Evolutionary conservation across 2,329 filamentous ascomycete species (phyloP).

Genomic region (Penicillium sp.): DNA sequence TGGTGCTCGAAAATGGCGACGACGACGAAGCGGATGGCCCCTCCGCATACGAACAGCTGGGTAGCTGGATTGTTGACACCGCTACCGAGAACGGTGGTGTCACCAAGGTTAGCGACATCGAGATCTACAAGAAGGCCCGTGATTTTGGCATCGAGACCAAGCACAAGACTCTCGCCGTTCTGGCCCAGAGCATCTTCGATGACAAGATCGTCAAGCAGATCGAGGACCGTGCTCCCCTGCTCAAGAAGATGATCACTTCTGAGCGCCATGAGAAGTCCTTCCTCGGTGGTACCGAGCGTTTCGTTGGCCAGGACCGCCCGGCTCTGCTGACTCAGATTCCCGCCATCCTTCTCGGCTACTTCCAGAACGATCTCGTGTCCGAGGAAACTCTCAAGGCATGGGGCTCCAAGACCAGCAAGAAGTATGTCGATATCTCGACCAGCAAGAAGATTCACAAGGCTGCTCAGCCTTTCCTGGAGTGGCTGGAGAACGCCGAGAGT

Average conservation of each 20-base stretch:
- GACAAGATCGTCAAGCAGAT: slow-evolving; percentile 89
- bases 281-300: slow-evolving; percentile 91
- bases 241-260: slow-evolving; percentile 89
- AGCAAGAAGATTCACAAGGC: slow-evolving; percentile 97
- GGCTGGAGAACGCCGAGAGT: slow-evolving; percentile 85
- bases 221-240: slow-evolving; percentile 77
- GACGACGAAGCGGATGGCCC: slow-evolving; percentile 79
- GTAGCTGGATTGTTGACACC: slow-evolving; percentile 84
- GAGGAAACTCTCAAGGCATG: slow-evolving; percentile 90
- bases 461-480: slow-evolving; percentile 89
- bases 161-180: slow-evolving; percentile 88
- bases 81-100: slow-evolving; percentile 72
- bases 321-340: slow-evolving; percentile 78
- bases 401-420: slow-evolving; percentile 96
- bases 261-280: slow-evolving; percentile 96
- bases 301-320: slow-evolving; percentile 80
- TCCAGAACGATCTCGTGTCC: slow-evolving; percentile 83
- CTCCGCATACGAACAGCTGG: slow-evolving; percentile 85
- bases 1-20: slow-evolving; percentile 79
- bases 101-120: slow-evolving; percentile 80
- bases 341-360: slow-evolving; percentile 86
- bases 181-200: slow-evolving; percentile 92
- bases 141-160: slow-evolving; percentile 93
- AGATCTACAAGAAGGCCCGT: slow-evolving; percentile 95
- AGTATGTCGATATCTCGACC: slow-evolving; percentile 86